A percentile compares a stretch with the other conserved stretches of the same genome.
Evolutionary conservation across 2,329 filamentous ascomycete genomes (phyloP).

Genomic region (Microcera coccophila): DNA sequence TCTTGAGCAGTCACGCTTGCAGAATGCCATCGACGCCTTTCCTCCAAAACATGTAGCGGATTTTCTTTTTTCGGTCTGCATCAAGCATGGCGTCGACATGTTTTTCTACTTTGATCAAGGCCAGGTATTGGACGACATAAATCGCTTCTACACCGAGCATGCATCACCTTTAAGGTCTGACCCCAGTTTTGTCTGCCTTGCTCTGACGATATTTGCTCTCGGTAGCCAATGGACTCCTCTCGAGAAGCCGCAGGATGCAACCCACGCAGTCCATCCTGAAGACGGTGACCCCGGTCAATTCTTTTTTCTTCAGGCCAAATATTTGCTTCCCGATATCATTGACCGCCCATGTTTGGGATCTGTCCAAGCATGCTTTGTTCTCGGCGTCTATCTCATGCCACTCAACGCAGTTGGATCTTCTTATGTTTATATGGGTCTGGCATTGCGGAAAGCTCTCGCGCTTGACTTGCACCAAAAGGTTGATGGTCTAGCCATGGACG

Average conservation of each 20-base stretch:
- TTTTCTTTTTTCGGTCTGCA: conserved; percentile 28
- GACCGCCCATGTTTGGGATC: conserved; percentile 30
- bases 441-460: conserved; percentile 27
- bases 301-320: conserved; percentile 29
- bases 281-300: conserved; percentile 27
- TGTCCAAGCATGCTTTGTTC: conserved; percentile 31
- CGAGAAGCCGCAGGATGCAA: conserved; percentile 19
- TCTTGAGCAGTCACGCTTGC: conserved; percentile 17
- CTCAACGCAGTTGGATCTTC: conserved; percentile 33
- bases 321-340: conserved; percentile 33
- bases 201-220: conserved; percentile 27
- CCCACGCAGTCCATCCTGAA: conserved; percentile 1
- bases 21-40: conserved; percentile 20
- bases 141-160: conserved; percentile 23
- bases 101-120: conserved; percentile 32
- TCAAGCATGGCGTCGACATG: conserved; percentile 23
- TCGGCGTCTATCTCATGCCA: conserved; percentile 36
- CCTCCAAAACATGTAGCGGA: conserved; percentile 26
- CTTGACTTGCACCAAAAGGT: conserved; percentile 26
- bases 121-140: conserved; percentile 21
- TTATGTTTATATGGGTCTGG: conserved; percentile 30
- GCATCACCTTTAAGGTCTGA: conserved; percentile 19
- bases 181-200: conserved; percentile 25
- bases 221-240: conserved; percentile 34
- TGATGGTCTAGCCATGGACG: conserved; percentile 20